Percentiles rank a stretch among this genome's conserved stretches.
These are phyloP conservation scores for Aspergillus sp. DNA, from an alignment of 2,329 filamentous ascomycete species.

Conservation along the genomic window DNA sequence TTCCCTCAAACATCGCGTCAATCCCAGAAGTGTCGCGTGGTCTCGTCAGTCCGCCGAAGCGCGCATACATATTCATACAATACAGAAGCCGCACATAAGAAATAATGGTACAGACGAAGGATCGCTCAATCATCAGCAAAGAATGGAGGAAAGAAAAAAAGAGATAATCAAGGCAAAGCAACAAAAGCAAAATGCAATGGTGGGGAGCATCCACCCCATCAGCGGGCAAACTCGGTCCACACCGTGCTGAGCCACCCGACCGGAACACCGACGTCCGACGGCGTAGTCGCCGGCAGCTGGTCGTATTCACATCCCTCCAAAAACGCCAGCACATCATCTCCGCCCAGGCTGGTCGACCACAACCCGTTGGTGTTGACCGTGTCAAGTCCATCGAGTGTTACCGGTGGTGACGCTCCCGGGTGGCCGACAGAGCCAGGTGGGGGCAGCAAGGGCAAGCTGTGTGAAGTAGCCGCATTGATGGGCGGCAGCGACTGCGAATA, in stretches of 20 bases:
- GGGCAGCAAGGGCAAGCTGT: constrained; percentile 39
- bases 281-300: constrained; percentile 28
- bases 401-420: constrained; percentile 33
- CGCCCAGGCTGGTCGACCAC: constrained; percentile 38
- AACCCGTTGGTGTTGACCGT: constrained; percentile 25
- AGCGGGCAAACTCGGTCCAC: constrained; percentile 37
- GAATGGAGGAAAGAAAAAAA: constrained; percentile 10
- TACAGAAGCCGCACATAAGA: constrained; percentile 25
- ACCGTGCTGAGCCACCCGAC: constrained; percentile 40
- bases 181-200: neutral
- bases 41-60: constrained; percentile 18
- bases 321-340: constrained; percentile 42
- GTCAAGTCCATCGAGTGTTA: constrained; percentile 33
- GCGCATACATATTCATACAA: constrained; percentile 28
- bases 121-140: constrained; percentile 7
- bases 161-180: neutral
- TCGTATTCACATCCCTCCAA: constrained; percentile 39
- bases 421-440: constrained; percentile 36
- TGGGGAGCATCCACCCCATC: neutral
- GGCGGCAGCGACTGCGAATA: constrained; percentile 44
- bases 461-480: constrained; percentile 36
- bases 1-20: constrained; percentile 3
- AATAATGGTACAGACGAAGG: constrained; percentile 32
- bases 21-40: constrained; percentile 13
- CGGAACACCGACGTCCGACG: constrained; percentile 36